Percentiles rank a stretch among this genome's conserved stretches.
phyloP scores from a whole-genome alignment of 495 filamentous ascomycete species.

The Talaromyces ruber region DNA sequence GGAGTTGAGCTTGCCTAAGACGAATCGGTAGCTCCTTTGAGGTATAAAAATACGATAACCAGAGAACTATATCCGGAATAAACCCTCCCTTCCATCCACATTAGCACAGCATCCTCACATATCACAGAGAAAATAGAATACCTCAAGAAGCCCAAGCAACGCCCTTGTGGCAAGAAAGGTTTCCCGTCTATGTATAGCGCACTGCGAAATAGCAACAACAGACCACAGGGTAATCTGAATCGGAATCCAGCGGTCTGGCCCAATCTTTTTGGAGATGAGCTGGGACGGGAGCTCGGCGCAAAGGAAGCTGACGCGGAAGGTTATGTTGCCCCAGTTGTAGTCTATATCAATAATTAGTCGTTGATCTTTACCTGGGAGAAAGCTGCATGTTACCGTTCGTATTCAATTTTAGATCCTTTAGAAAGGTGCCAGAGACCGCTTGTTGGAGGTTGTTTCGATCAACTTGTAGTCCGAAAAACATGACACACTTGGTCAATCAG shows the following conservation, averaged over 20 bases:
- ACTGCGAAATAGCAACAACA: constrained; percentile 55
- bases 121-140: background rate
- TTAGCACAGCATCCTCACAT: background rate
- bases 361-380: background rate
- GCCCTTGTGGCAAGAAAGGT: constrained; percentile 56
- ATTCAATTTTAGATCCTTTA: constrained; percentile 48
- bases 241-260: constrained; percentile 74
- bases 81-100: constrained; percentile 49
- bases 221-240: constrained; percentile 68
- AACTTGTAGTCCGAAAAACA: constrained; percentile 77
- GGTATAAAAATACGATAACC: constrained; percentile 64
- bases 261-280: constrained; percentile 55
- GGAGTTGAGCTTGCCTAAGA: constrained; percentile 31
- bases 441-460: constrained; percentile 70
- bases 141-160: constrained; percentile 55
- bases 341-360: constrained; percentile 9
- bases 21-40: constrained; percentile 51
- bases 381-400: constrained; percentile 45
- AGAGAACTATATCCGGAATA: constrained; percentile 42
- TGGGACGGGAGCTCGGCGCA: constrained; percentile 56
- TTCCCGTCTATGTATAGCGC: constrained; percentile 44
- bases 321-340: constrained; percentile 22
- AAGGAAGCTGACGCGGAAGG: constrained; percentile 18
- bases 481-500: constrained; percentile 43
- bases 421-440: constrained; percentile 63